Percentiles rank a stretch among this genome's conserved stretches.
phyloP scores from a whole-genome alignment of 1,139 yeast species.

The Pneumocystis murina region DNA sequence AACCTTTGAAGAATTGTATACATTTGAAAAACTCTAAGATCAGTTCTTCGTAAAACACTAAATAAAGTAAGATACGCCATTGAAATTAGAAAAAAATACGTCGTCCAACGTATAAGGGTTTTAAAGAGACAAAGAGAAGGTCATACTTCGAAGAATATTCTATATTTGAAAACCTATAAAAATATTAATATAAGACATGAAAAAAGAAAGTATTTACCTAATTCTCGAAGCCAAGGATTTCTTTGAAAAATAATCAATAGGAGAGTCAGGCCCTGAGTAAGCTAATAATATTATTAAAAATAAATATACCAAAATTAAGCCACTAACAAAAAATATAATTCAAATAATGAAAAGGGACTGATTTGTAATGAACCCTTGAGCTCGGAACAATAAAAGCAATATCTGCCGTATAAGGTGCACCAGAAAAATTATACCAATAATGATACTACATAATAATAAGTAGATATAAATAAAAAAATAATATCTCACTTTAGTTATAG shows the following conservation, averaged over 20 bases:
- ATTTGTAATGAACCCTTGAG: slow-evolving; percentile 77
- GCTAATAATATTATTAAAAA: neutral
- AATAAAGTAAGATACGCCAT: neutral
- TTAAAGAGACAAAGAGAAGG: neutral
- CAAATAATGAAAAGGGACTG: neutral
- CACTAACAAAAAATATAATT: neutral
- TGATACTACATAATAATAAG: slow-evolving; percentile 46
- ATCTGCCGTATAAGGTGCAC: slow-evolving; percentile 45
- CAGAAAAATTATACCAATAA: slow-evolving; percentile 61
- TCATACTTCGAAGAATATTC: neutral
- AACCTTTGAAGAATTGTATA: neutral
- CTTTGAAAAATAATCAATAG: neutral
- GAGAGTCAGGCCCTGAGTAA: neutral
- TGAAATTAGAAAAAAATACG: neutral
- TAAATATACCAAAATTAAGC: neutral
- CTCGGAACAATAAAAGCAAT: slow-evolving; percentile 66
- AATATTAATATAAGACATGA: neutral
- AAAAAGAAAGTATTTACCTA: neutral
- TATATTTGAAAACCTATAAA: neutral
- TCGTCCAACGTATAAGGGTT: neutral
- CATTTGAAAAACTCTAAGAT: neutral
- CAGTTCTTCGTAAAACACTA: neutral
- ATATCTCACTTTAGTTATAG: slow-evolving; percentile 33
- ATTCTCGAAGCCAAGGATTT: neutral
- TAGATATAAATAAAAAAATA: slow-evolving; percentile 61